These are phyloP conservation scores for Spathaspora sp. DNA, from an alignment of 805 yeast genomes.

Conservation along the genomic window DNA sequence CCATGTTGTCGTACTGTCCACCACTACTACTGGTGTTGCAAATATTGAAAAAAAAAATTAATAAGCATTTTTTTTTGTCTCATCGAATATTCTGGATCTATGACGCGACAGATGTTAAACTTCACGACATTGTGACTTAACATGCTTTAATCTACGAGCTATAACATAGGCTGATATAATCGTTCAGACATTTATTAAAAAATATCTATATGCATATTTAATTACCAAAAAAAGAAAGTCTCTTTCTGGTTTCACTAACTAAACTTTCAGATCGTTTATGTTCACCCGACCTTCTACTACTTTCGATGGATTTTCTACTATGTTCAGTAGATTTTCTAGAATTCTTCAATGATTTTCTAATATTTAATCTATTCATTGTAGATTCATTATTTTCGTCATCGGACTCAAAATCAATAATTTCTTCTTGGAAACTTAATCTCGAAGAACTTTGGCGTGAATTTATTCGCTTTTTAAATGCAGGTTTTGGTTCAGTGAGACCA, in stretches of 20 bases:
- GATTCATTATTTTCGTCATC: slow-evolving; percentile 40
- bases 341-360: slow-evolving; percentile 34
- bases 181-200: background rate
- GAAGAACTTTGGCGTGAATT: slow-evolving; percentile 14
- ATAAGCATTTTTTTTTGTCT: background rate
- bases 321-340: slow-evolving; percentile 26
- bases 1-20: background rate
- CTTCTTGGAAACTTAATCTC: slow-evolving; percentile 34
- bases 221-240: slow-evolving; percentile 8
- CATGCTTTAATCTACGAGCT: no score
- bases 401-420: slow-evolving; percentile 43
- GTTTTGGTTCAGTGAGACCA: slow-evolving; percentile 14
- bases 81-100: background rate
- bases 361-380: slow-evolving; percentile 37
- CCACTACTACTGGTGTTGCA: background rate
- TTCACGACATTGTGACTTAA: no score
- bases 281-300: slow-evolving; percentile 24
- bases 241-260: slow-evolving; percentile 14
- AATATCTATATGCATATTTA: slow-evolving; percentile 1
- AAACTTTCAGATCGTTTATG: slow-evolving; percentile 25
- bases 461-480: slow-evolving; percentile 30
- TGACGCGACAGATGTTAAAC: no score
- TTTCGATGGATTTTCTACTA: slow-evolving; percentile 15
- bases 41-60: background rate
- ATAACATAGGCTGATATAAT: no score